Evolutionary conservation across 2,329 filamentous ascomycete species (phyloP), one percentile per base, ranked within the genome.

Genomic region (Diaporthe sp.): DNA sequence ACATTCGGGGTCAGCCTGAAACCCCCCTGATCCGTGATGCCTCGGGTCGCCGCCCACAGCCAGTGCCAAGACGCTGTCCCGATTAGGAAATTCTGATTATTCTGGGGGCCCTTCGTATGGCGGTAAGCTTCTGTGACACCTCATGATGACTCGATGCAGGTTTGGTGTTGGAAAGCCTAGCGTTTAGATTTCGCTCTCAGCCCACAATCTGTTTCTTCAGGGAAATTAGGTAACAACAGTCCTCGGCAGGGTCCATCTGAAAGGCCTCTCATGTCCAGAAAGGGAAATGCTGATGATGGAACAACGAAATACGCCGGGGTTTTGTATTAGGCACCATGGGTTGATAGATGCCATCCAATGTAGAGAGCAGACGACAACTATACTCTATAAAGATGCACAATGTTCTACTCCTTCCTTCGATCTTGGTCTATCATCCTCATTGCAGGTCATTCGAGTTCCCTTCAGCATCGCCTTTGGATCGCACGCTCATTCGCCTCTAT

Each of bases 71-170:
- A 25, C 7, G 50, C 6, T 13, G 19, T 53, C 71, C 42, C 47
- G 13, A 73, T 61, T 7, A 25, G 73, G 73, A 61, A 75, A 73
- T 74, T 15, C 35, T 74, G 73, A 74, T 74, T 72, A 74, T 53
- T 19, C 19, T 2, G 9, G n/a, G 32, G 9, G 10, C 63, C n/a
- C 2, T 17, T 2, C 1, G 22, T 17, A 22, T 44, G 22, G 63
- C 42, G 25, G 61, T 44, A 44, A 35, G n/a, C 61, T 17, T 32
- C 44, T 65, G 25, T 37, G 30, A 27, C 30, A 19, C 22, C n/a
- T 51, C 61, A 4, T 30, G 17, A 7, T 27, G 59, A 61, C 37
- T 27, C 17, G 58, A 27, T 17, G 22, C 32, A 35, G 63, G 30
- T n/a, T 66, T 51, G 39, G 12, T 53, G 30, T 37, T 25, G 32